A percentile compares a stretch with the other conserved stretches of the same genome.
These are phyloP conservation scores for Tylopilus balloui DNA, from an alignment of 768 basidiomycete genomes.

Conservation along the genomic window DNA sequence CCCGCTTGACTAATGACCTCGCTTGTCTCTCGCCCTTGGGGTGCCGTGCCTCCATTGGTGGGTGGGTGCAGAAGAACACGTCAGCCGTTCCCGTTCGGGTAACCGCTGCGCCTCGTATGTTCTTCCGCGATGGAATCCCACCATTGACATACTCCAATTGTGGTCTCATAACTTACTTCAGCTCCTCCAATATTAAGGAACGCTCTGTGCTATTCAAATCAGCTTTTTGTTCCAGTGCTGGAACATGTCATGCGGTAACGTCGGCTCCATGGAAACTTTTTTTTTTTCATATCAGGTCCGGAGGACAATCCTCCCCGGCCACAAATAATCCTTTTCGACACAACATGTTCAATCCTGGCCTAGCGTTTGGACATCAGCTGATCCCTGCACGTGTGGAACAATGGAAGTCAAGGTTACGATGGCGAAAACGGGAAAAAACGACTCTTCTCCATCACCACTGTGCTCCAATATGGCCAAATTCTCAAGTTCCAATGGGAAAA, in stretches of 20 bases:
- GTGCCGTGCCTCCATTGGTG: slow-evolving; percentile 21
- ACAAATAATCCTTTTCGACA: slow-evolving; percentile 22
- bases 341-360: slow-evolving; percentile 17
- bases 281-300: slow-evolving; percentile 28
- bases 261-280: slow-evolving; percentile 26
- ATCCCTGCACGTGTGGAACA: slow-evolving; percentile 29
- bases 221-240: slow-evolving; percentile 24
- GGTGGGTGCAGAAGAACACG: slow-evolving; percentile 11
- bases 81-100: slow-evolving; percentile 17
- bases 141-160: slow-evolving; percentile 22
- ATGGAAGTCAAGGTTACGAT: slow-evolving; percentile 29
- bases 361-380: slow-evolving; percentile 23
- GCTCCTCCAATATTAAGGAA: slow-evolving; percentile 31
- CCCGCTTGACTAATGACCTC: slow-evolving; percentile 31
- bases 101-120: slow-evolving; percentile 27
- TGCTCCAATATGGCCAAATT: slow-evolving; percentile 24
- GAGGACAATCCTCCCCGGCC: slow-evolving; percentile 20
- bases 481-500: slow-evolving; percentile 21
- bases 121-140: slow-evolving; percentile 24
- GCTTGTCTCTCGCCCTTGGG: slow-evolving; percentile 15
- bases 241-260: slow-evolving; percentile 19
- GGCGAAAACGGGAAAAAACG: slow-evolving; percentile 25
- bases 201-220: slow-evolving; percentile 18
- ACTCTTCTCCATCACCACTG: slow-evolving; percentile 10
- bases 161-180: slow-evolving; percentile 23